A percentile compares a stretch with the other conserved stretches of the same genome.
Conservation (phyloP, 208 protist species). For the Leishmania mexicana region DNA sequence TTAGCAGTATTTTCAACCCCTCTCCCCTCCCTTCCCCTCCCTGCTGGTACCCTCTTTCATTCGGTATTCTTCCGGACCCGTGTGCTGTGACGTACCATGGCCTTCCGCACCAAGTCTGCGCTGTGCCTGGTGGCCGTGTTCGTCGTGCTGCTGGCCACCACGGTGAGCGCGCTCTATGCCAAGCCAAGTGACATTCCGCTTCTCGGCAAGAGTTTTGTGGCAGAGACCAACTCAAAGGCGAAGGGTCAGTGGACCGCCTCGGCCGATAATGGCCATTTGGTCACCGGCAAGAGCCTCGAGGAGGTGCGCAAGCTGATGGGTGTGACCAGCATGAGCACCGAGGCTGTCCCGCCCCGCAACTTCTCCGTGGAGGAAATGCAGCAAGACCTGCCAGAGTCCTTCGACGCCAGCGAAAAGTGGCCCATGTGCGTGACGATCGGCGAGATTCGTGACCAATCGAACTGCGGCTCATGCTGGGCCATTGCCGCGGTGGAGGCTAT, state of each 20-base stretch:
- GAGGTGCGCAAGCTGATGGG: conserved; percentile 58
- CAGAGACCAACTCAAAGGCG: conserved; percentile 41
- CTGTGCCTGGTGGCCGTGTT: conserved; percentile 29
- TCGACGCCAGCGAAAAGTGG: conserved; percentile 69
- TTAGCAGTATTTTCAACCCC: background rate
- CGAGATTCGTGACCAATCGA: conserved; percentile 87
- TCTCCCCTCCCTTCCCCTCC: background rate
- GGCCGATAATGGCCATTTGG: conserved; percentile 42
- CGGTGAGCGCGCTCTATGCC: conserved; percentile 25
- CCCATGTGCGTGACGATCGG: conserved; percentile 62
- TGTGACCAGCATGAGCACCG: conserved; percentile 31
- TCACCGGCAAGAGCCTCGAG: conserved; percentile 38
- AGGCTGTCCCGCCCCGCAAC: conserved; percentile 31
- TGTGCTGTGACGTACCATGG: conserved; percentile 15
- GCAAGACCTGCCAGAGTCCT: conserved; percentile 46
- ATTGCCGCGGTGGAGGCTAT: conserved; percentile 86
- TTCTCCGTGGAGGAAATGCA: conserved; percentile 57
- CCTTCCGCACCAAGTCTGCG: conserved; percentile 18
- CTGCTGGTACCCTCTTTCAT: conserved; percentile 7
- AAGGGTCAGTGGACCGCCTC: conserved; percentile 64
- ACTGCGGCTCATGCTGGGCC: conserved; percentile 93
- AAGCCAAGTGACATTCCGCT: conserved; percentile 15
- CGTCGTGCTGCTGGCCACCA: conserved; percentile 32
- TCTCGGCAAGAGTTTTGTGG: conserved; percentile 33
- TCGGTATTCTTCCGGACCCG: background rate